Evolutionary conservation across 768 basidiomycete species (phyloP).

Genomic region (Tulasnella sp.): DNA sequence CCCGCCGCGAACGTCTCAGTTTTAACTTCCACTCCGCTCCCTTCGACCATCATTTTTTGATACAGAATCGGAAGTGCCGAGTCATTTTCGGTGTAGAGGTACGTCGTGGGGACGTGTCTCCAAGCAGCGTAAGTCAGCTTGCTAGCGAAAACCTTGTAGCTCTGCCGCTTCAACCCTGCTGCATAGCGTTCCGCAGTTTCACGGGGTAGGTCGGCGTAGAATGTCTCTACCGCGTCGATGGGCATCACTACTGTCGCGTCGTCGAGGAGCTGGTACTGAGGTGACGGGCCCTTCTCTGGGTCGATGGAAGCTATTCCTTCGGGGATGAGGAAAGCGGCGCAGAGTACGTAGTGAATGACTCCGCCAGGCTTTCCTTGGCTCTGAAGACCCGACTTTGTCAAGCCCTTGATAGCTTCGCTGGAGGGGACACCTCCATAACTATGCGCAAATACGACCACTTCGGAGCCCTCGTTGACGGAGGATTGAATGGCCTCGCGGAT

Average conservation of each 20-base stretch:
- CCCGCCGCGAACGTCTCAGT: not conserved
- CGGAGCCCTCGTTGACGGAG: not conserved
- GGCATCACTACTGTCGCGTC: not conserved
- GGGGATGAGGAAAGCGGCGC: not conserved
- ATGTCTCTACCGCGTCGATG: not conserved
- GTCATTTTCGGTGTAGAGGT: not conserved
- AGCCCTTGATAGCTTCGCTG: not conserved
- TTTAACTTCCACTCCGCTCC: not conserved
- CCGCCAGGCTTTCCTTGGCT: not conserved
- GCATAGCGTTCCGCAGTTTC: not conserved
- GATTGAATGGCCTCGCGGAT: not conserved
- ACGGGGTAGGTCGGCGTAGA: not conserved
- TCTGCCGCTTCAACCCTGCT: not conserved
- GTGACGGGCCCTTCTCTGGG: not conserved
- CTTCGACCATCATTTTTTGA: not conserved
- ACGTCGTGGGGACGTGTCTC: not conserved
- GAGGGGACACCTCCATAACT: not conserved
- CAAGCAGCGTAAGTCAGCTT: slow-evolving; percentile 3
- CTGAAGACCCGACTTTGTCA: not conserved
- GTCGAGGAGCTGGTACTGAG: not conserved
- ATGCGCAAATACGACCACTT: not conserved
- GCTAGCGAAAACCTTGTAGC: not conserved
- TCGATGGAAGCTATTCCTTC: not conserved
- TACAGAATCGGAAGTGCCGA: not conserved
- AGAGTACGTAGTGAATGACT: not conserved